Percentiles rank a stretch among this genome's conserved stretches.
phyloP scores from a whole-genome alignment of 2,329 filamentous ascomycete genomes.

The Emmonsiellopsis sp. region DNA sequence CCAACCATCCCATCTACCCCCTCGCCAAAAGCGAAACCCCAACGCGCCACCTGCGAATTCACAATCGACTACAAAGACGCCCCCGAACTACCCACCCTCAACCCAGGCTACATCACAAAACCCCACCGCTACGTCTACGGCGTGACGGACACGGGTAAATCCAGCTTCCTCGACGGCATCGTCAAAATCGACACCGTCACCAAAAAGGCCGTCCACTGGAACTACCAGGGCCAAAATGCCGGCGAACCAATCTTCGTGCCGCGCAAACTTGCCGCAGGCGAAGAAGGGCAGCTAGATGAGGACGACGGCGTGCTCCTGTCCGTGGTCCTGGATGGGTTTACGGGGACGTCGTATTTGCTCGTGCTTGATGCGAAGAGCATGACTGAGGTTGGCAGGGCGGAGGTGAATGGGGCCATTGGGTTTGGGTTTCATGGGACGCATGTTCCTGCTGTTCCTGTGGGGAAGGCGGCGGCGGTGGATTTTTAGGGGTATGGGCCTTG shows the following conservation, averaged over 20 bases:
- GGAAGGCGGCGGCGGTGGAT: constrained; percentile 1
- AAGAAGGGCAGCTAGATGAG: constrained; percentile 23
- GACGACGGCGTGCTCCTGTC: constrained; percentile 46
- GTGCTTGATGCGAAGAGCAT: constrained; percentile 42
- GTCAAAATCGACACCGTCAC: constrained; percentile 44
- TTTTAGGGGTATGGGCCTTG: not conserved
- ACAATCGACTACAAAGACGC: constrained; percentile 14
- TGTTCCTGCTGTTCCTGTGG: constrained; percentile 15
- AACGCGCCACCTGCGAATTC: constrained; percentile 19
- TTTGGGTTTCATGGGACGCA: constrained; percentile 47
- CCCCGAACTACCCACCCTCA: constrained; percentile 43
- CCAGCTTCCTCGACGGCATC: constrained; percentile 43
- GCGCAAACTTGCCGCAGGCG: constrained; percentile 17
- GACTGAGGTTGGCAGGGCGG: constrained; percentile 41
- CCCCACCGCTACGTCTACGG: constrained; percentile 44
- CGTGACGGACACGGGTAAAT: constrained; percentile 35
- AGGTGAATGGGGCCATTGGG: constrained; percentile 38
- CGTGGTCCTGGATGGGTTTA: constrained; percentile 43
- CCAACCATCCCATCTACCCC: constrained; percentile 18
- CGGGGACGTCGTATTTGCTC: constrained; percentile 43
- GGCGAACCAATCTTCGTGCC: constrained; percentile 47
- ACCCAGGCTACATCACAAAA: constrained; percentile 33
- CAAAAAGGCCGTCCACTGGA: constrained; percentile 33
- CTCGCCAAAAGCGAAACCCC: constrained; percentile 1
- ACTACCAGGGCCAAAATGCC: constrained; percentile 40